phyloP scores from a whole-genome alignment of 1,284 basidiomycete genomes.

The Irpex sp. region DNA sequence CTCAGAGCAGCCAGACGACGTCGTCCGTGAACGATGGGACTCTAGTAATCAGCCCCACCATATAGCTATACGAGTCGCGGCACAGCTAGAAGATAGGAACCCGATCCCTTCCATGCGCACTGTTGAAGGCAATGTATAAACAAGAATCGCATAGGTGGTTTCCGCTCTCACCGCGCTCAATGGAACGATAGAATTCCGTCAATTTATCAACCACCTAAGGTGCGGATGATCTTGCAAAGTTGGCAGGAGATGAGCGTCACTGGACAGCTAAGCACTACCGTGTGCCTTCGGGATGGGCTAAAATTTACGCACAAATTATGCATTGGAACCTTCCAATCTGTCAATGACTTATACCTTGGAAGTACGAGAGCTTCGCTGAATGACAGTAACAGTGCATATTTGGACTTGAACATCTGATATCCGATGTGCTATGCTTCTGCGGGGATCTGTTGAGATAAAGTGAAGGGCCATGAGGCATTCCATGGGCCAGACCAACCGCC shows the following conservation, averaged over 20 bases:
- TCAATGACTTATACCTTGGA: not conserved
- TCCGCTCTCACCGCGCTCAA: not conserved
- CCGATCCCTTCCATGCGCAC: not conserved
- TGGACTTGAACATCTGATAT: not conserved
- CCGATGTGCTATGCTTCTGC: not conserved
- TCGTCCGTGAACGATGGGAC: not conserved
- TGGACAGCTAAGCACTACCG: not conserved
- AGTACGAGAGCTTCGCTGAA: not conserved
- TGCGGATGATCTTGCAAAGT: not conserved
- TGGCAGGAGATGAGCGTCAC: not conserved
- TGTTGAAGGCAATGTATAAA: not conserved
- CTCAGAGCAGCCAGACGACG: not conserved
- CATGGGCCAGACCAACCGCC: not conserved
- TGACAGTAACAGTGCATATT: not conserved
- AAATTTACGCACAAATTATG: not conserved
- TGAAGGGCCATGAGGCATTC: not conserved
- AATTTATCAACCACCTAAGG: not conserved
- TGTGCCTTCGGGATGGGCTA: not conserved
- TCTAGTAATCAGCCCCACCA: not conserved
- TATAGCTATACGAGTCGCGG: not conserved
- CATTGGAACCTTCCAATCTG: not conserved
- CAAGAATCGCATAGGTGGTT: not conserved
- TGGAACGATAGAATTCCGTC: not conserved
- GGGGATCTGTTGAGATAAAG: not conserved
- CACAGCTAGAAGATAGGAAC: not conserved